Percentiles rank a stretch among this genome's conserved stretches.
phyloP scores from a whole-genome alignment of 345 rosid species.

The Rhodamnia rubescens region DNA sequence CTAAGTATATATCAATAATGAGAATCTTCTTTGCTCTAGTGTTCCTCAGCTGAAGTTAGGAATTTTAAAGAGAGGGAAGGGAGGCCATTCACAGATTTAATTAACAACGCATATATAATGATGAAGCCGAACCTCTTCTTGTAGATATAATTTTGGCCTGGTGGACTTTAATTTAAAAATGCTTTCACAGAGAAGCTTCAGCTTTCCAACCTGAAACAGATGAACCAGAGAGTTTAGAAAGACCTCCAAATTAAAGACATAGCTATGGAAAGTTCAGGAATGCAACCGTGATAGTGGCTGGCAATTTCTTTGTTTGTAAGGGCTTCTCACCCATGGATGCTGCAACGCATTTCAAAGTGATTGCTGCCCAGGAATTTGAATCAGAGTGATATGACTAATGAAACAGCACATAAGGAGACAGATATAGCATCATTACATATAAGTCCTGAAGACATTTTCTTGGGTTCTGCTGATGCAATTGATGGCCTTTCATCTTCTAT shows the following conservation, averaged over 20 bases:
- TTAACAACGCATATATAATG: neutral
- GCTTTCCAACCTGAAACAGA: conserved; percentile 60
- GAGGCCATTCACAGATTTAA: neutral
- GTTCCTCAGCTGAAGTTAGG: neutral
- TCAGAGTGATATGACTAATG: neutral
- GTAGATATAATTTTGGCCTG: conserved; percentile 47
- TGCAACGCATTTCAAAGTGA: conserved; percentile 73
- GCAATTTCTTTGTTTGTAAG: conserved; percentile 61
- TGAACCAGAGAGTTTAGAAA: neutral
- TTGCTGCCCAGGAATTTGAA: conserved; percentile 39
- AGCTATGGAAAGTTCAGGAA: neutral
- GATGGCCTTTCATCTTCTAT: conserved; percentile 71
- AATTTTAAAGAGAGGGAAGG: neutral
- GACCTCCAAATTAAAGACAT: neutral
- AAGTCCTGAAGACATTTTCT: conserved; percentile 73
- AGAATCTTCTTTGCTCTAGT: neutral
- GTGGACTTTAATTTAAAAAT: conserved; percentile 58
- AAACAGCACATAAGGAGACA: neutral
- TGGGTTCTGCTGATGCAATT: conserved; percentile 42
- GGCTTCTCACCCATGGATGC: conserved; percentile 84
- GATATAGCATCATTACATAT: conserved; percentile 22
- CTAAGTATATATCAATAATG: neutral
- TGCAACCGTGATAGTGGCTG: conserved; percentile 70
- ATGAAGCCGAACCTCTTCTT: conserved; percentile 50
- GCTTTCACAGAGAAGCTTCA: conserved; percentile 69